These are phyloP conservation scores for grape (Vitis vinifera) DNA, from an alignment of 164 flowering plant genomes.

Conservation along the genomic window DNA sequence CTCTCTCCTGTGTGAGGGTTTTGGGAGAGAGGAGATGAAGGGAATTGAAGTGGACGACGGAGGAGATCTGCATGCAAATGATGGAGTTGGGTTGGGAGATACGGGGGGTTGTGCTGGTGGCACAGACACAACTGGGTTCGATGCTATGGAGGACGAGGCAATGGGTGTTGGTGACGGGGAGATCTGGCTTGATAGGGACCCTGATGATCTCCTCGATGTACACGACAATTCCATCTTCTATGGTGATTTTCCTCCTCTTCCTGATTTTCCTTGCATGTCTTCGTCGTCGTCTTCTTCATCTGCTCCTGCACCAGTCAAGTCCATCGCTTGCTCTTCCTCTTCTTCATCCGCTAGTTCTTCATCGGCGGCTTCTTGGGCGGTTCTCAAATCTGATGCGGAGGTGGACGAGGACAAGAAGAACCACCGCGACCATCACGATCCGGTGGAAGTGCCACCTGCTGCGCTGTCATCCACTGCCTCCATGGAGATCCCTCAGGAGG, in stretches of 20 bases:
- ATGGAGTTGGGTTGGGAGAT: background rate
- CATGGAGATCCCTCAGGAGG: slow-evolving; percentile 38
- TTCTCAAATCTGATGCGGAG: slow-evolving; percentile 44
- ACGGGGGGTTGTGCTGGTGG: background rate
- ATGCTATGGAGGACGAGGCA: slow-evolving; percentile 6
- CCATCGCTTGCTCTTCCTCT: slow-evolving; percentile 24
- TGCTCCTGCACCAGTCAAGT: slow-evolving; percentile 25
- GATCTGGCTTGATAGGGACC: slow-evolving; percentile 35
- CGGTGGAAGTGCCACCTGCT: slow-evolving; percentile 3
- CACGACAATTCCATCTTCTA: slow-evolving; percentile 44
- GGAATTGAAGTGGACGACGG: slow-evolving; percentile 3
- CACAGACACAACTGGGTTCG: background rate
- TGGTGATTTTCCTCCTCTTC: slow-evolving; percentile 64
- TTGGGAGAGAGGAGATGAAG: slow-evolving; percentile 8
- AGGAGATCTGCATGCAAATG: slow-evolving; percentile 19
- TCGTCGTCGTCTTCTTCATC: slow-evolving; percentile 65
- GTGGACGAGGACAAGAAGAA: slow-evolving; percentile 17
- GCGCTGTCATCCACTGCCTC: slow-evolving; percentile 40
- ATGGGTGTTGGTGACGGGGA: slow-evolving; percentile 24
- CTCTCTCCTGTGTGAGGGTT: background rate
- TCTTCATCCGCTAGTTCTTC: slow-evolving; percentile 47
- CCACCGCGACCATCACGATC: background rate
- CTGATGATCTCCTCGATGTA: slow-evolving; percentile 28
- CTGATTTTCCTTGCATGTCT: slow-evolving; percentile 88
- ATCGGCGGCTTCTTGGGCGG: slow-evolving; percentile 60